Percentiles rank a stretch among this genome's conserved stretches.
Evolutionary conservation across 495 filamentous ascomycete species (phyloP).

Genomic region (Elasticomyces elasticus): DNA sequence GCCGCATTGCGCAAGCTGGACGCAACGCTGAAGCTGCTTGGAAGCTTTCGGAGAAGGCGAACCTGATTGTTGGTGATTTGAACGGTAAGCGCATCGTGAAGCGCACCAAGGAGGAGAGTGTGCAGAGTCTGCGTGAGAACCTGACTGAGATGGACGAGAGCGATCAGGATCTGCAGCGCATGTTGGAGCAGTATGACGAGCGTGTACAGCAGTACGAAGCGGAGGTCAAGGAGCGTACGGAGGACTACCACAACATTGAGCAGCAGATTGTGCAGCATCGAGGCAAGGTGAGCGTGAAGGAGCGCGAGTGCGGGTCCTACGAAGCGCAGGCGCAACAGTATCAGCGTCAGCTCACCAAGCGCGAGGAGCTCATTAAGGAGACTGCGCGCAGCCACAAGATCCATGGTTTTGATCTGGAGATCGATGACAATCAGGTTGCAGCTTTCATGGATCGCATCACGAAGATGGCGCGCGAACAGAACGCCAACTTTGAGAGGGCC

Average conservation of each 20-base stretch:
- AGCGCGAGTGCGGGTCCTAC: conserved; percentile 71
- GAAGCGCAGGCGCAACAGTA: conserved; percentile 80
- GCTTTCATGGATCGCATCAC: conserved; percentile 69
- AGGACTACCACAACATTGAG: conserved; percentile 54
- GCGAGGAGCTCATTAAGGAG: conserved; percentile 64
- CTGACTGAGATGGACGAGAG: conserved; percentile 67
- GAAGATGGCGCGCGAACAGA: conserved; percentile 69
- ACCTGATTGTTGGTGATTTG: conserved; percentile 57
- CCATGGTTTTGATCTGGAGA: conserved; percentile 67
- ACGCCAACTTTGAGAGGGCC: conserved; percentile 60
- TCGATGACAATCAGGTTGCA: conserved; percentile 61
- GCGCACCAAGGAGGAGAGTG: conserved; percentile 50
- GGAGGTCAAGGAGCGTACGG: conserved; percentile 51
- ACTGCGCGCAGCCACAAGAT: conserved; percentile 71
- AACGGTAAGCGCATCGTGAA: conserved; percentile 65
- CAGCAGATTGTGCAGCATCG: conserved; percentile 50
- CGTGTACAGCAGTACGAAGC: conserved; percentile 53
- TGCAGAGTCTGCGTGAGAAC: conserved; percentile 57
- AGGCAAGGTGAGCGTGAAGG: conserved; percentile 54
- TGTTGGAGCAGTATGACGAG: conserved; percentile 72
- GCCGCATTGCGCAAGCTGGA: conserved; percentile 46
- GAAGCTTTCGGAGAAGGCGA: conserved; percentile 51
- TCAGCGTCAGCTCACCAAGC: conserved; percentile 61
- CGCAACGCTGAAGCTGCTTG: conserved; percentile 49
- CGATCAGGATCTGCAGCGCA: conserved; percentile 65